Base-by-base conservation (phyloP, 768 basidiomycete genomes). In the Agrocybe chaxingu region DNA sequence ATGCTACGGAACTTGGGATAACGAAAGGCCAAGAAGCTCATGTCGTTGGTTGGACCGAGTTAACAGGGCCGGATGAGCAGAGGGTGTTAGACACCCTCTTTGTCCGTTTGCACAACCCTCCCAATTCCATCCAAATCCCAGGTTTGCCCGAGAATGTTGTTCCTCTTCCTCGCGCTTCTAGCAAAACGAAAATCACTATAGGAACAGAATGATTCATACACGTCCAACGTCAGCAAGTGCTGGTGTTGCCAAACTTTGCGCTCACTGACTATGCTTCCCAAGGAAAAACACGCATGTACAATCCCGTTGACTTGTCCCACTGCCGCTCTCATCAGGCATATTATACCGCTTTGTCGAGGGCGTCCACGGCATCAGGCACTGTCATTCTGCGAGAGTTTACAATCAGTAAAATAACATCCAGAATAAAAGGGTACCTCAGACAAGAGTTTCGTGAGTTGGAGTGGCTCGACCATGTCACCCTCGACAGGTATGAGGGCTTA, bases 191-290 rank as follows among this genome's bases (percentile, higher is more conserved):
- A 7, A 30, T 66, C 1, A 11, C 35, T 11, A 49, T 69, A 1
- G 35, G 45, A 4, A 11, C 64, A 9, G 39, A 32, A 33, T 66
- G 67, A 51, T 56, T 66, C 16, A 16, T 16, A 16, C 16, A 16
- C 16, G 16, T 2, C 43, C 52, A 12, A 54, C 66, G 2, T 37
- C 61, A 1, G 60, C 60, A 0, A 66, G 65, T 45, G 68, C 16
- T 16, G 16, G 16, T 16, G 16, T 16, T 16, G 16, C 16, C 16
- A 16, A 16, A 16, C 16, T 16, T 68, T 60, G 59, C 62, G 4
- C 68, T 69, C 59, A 69, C 69, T 4, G 67, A 68, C 48, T 70
- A 64, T 54, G 47, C 60, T 1, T 63, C 61, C 1, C 68, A 70
- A 56, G 68, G 67, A 4, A 64, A 63, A 49, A 64, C 64, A 19